Evolutionary conservation across 306 rosid genomes (phyloP).

Genomic region (Quercus variabilis): DNA sequence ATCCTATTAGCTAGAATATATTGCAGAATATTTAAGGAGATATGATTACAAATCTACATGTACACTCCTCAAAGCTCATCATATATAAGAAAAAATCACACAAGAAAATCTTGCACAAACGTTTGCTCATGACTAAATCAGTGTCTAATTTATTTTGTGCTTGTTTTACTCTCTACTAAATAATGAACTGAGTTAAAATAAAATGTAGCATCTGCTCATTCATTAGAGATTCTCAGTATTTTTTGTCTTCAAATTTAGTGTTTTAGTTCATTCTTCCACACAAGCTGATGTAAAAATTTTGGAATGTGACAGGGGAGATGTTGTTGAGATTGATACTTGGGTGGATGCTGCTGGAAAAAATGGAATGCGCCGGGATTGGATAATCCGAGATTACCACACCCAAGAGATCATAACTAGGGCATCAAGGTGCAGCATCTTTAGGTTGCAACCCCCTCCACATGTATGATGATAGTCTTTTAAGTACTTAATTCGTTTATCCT

Average conservation of each 20-base stretch:
- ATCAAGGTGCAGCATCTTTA: constrained; percentile 47
- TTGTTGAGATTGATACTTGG: constrained; percentile 90
- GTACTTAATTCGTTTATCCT: background rate
- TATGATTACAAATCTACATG: no score
- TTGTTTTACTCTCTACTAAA: background rate
- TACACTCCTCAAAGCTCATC: no score
- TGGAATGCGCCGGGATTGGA: constrained; percentile 97
- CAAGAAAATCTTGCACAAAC: background rate
- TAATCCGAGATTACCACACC: constrained; percentile 67
- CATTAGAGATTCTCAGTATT: background rate
- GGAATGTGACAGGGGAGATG: constrained; percentile 75
- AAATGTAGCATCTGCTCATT: background rate
- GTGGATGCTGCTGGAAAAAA: constrained; percentile 89
- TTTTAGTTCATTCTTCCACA: background rate
- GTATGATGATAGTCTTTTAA: background rate
- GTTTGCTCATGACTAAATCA: background rate
- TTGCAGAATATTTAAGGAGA: no score
- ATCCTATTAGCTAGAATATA: no score
- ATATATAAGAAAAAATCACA: background rate
- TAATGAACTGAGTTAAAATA: background rate
- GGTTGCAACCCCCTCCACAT: background rate
- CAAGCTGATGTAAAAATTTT: background rate
- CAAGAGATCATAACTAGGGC: constrained; percentile 75
- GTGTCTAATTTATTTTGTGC: background rate
- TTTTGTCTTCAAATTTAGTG: background rate